A percentile compares a stretch with the other conserved stretches of the same genome.
Evolutionary conservation across 2,329 filamentous ascomycete species (phyloP).

Genomic region (Raffaelea deltoideospora): DNA sequence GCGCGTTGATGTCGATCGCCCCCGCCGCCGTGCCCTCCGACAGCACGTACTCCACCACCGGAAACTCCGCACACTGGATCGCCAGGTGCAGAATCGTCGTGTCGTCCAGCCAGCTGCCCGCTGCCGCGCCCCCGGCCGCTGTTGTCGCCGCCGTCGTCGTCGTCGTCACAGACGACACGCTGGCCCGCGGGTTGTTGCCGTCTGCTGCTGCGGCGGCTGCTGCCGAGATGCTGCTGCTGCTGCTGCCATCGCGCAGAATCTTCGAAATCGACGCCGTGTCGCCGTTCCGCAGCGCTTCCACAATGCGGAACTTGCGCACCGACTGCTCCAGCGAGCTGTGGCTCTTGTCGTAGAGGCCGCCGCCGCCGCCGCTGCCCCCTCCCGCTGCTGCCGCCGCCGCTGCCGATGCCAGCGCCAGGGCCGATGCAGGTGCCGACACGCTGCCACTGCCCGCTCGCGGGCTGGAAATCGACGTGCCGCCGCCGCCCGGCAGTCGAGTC

Average conservation of each 20-base stretch:
- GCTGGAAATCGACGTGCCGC: conserved; percentile 17
- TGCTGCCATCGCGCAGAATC: conserved; percentile 56
- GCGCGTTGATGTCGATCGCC: conserved; percentile 68
- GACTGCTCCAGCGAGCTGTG: conserved; percentile 67
- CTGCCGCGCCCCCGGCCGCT: conserved; percentile 16
- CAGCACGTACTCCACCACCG: conserved; percentile 89
- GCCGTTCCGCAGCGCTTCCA: conserved; percentile 80
- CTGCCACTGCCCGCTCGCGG: too few relatives aligned
- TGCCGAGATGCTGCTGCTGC: conserved; percentile 6
- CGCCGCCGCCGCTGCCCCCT: neutral
- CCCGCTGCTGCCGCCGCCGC: neutral
- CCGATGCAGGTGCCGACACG: neutral
- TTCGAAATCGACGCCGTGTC: conserved; percentile 84
- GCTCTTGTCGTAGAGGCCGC: conserved; percentile 7
- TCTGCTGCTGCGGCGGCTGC: neutral
- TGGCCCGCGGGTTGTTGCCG: conserved; percentile 36
- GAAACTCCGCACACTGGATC: conserved; percentile 85
- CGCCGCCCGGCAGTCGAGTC: conserved; percentile 30
- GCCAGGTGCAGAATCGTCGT: conserved; percentile 87
- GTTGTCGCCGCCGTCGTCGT: conserved; percentile 19
- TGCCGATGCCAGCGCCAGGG: neutral
- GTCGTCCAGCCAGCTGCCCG: conserved; percentile 47
- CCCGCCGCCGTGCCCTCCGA: conserved; percentile 54
- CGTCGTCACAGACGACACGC: conserved; percentile 33
- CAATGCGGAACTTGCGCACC: conserved; percentile 83